Evolutionary conservation across 2,329 filamentous ascomycete genomes (phyloP), one percentile per base, ranked within the genome.

Genomic region (Tolypocladium paradoxum): DNA sequence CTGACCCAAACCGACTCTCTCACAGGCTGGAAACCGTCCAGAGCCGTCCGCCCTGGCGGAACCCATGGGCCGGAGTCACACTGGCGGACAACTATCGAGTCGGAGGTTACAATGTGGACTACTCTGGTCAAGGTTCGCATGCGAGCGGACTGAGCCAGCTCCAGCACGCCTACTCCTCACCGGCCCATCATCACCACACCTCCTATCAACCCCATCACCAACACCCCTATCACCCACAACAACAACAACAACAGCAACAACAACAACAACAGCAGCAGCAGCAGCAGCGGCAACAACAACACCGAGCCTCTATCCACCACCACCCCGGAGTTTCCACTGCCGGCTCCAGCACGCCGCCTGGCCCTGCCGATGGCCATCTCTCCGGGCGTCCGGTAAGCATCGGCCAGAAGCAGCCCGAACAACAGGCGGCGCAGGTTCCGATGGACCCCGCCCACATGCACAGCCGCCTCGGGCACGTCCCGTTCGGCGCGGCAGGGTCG

Each of bases 21-120:
- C 79, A 79, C 74, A 77, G 70, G 71, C 76, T 79, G 76, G 81
- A 78, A 78, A 77, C 79, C 83, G 83, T 83, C 82, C 81, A 83
- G 83, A 81, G 84, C 83, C 82, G 75, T 73, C 79, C 78, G 83
- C 83, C 87, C 84, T 87, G 83, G 84, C 82, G 82, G 82, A 78
- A 82, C 81, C 82, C 79, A 86, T 86, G 82, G 72, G 79, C 80
- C 73, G 79, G 76, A 76, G 81, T 74, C 79, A 85, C 81, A 76
- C 81, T 87, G 81, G 83, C 82, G 78, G 78, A 81, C 78, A 82
- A 84, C 72, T 88, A 88, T 76, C 81, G 83, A 78, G 77, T 82
- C 73, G 79, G 77, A 70, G 81, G 84, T 76, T 86, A 86, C 77
- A 81, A 85, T 80, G 83, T 87, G 78, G 82, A 85, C 70, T 88